These are phyloP conservation scores for Leishmania lainsoni DNA, from an alignment of 208 protist genomes.

Conservation along the genomic window DNA sequence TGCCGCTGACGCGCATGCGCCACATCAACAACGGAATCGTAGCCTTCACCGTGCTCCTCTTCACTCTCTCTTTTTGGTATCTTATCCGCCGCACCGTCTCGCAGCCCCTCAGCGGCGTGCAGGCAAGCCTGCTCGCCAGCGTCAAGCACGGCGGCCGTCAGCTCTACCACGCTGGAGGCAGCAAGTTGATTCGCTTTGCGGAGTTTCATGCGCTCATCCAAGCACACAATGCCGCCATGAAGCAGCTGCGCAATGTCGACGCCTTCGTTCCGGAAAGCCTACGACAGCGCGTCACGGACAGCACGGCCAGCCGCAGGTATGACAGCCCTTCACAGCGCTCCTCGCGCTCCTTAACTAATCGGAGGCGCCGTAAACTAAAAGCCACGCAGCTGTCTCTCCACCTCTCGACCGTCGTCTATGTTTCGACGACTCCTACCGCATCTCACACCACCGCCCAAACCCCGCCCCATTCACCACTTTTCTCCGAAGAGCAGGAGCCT, in stretches of 20 bases:
- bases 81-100: conserved; percentile 5
- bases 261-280: conserved; percentile 19
- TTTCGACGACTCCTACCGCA: background rate
- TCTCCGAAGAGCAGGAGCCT: background rate
- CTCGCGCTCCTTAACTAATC: background rate
- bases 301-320: background rate
- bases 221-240: conserved; percentile 26
- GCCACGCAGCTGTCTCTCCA: background rate
- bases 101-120: conserved; percentile 5
- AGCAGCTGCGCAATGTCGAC: conserved; percentile 26
- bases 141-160: background rate
- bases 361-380: background rate
- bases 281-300: background rate
- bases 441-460: background rate
- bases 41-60: background rate
- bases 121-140: background rate
- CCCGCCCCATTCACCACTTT: background rate
- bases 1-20: background rate
- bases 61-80: background rate
- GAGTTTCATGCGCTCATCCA: conserved; percentile 14
- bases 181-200: conserved; percentile 6
- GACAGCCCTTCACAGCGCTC: background rate
- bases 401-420: background rate
- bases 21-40: conserved; percentile 6
- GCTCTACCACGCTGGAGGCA: background rate